These are phyloP conservation scores for Globisporangium middletonii DNA, from an alignment of 352 stramenopile genomes.

Conservation along the genomic window DNA sequence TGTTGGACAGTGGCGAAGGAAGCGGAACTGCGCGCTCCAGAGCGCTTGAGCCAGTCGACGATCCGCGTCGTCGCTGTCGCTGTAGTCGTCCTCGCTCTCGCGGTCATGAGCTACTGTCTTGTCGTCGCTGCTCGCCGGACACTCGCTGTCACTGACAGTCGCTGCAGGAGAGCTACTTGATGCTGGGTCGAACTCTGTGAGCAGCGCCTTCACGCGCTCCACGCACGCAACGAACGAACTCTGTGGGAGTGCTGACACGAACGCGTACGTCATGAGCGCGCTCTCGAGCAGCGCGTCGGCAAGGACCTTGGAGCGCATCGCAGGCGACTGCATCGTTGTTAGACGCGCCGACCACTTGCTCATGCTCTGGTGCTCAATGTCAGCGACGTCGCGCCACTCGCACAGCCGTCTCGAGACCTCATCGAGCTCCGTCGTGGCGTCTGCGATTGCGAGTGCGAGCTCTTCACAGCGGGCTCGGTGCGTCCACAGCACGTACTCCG, in stretches of 20 bases:
- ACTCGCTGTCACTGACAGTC: neutral
- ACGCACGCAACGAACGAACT: neutral
- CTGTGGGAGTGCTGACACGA: neutral
- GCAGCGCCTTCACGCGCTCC: slow-evolving; percentile 1
- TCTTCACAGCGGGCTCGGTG: slow-evolving; percentile 19
- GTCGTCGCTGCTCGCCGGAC: too few relatives aligned
- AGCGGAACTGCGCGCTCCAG: slow-evolving; percentile 33
- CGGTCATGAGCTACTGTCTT: neutral
- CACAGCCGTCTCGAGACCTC: slow-evolving; percentile 1
- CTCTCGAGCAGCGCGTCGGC: slow-evolving; percentile 4
- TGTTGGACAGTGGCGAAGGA: slow-evolving; percentile 14
- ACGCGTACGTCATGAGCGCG: slow-evolving; percentile 12
- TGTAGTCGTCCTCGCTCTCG: neutral
- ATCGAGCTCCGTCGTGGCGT: slow-evolving; percentile 7
- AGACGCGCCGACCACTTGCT: slow-evolving; percentile 2
- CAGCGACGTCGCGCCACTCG: slow-evolving; percentile 4
- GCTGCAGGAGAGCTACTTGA: neutral
- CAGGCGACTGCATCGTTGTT: neutral
- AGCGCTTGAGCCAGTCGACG: slow-evolving; percentile 11
- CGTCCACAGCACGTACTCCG: slow-evolving; percentile 9
- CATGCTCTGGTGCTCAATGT: neutral
- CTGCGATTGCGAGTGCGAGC: slow-evolving; percentile 13
- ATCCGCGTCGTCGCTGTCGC: neutral
- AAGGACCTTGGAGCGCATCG: neutral
- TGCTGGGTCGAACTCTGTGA: neutral